Evolutionary conservation across 768 basidiomycete genomes (phyloP).

Genomic region (Pisolithus orientalis): DNA sequence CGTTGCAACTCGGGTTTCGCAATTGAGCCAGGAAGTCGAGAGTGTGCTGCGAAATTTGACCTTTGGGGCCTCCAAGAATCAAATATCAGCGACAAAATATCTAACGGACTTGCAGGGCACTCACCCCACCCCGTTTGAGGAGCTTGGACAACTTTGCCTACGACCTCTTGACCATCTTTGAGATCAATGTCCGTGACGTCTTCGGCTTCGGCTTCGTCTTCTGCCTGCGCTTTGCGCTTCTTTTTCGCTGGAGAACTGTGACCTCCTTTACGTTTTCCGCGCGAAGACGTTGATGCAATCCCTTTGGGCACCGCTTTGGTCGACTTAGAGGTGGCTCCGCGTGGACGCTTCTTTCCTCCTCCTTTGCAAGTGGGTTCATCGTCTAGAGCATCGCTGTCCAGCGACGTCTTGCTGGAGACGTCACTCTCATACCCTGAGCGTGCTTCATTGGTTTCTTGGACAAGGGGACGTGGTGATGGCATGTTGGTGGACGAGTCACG

Average conservation of each 20-base stretch:
- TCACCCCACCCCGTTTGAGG: constrained; percentile 77
- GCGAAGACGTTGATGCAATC: constrained; percentile 5
- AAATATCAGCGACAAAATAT: background rate
- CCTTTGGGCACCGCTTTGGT: constrained; percentile 1
- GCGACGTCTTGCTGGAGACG: constrained; percentile 9
- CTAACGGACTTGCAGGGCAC: constrained; percentile 11
- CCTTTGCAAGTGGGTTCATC: constrained; percentile 22
- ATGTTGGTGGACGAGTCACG: too few relatives aligned
- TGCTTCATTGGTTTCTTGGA: background rate
- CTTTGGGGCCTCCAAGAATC: constrained; percentile 60
- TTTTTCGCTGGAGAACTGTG: constrained; percentile 16
- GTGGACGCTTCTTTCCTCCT: constrained; percentile 16
- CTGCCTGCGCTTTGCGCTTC: constrained; percentile 14
- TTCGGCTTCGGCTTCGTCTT: constrained; percentile 14
- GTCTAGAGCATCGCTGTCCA: constrained; percentile 44
- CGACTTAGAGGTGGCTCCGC: constrained; percentile 21
- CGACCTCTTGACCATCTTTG: constrained; percentile 61
- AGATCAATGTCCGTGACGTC: constrained; percentile 39
- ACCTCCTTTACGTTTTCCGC: constrained; percentile 18
- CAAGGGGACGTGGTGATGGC: background rate
- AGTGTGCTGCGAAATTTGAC: constrained; percentile 81
- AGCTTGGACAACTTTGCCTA: constrained; percentile 73
- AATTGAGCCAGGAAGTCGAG: constrained; percentile 70
- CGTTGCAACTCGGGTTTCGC: constrained; percentile 71
- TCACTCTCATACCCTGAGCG: background rate